These are phyloP conservation scores for Pecoramyces ruminantium DNA, from an alignment of 192 early-diverging fungal species.

Conservation along the genomic window DNA sequence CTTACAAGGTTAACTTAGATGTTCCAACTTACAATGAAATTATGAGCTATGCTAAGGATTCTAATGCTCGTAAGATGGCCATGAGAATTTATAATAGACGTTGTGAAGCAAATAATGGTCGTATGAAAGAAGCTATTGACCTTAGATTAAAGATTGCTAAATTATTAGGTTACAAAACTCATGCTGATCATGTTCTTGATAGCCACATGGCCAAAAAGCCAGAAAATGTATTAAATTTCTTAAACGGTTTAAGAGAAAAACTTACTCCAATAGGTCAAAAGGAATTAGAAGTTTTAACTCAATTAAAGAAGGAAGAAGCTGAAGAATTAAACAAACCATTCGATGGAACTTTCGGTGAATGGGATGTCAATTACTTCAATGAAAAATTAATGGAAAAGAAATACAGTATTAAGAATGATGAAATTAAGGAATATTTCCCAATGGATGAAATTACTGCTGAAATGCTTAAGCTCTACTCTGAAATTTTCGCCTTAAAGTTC, in stretches of 20 bases:
- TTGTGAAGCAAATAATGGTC: conserved; percentile 34
- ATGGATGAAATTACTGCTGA: conserved; percentile 40
- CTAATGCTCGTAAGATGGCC: conserved; percentile 18
- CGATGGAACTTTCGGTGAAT: conserved; percentile 42
- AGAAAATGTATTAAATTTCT: conserved; percentile 40
- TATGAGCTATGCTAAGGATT: conserved; percentile 1
- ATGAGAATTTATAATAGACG: conserved; percentile 26
- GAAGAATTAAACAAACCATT: conserved; percentile 22
- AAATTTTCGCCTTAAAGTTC: conserved; percentile 51
- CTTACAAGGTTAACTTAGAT: conserved; percentile 52
- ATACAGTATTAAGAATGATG: conserved; percentile 58
- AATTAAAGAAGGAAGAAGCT: conserved; percentile 39
- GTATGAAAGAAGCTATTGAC: conserved; percentile 32
- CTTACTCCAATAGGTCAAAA: conserved; percentile 33
- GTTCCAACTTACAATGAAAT: conserved; percentile 24
- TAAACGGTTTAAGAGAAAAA: conserved; percentile 34
- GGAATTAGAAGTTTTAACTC: conserved; percentile 41
- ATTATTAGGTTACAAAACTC: conserved; percentile 51
- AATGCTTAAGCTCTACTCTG: conserved; percentile 58
- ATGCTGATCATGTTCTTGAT: conserved; percentile 57
- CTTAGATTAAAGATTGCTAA: conserved; percentile 24
- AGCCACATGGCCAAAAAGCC: conserved; percentile 68
- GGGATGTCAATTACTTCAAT: conserved; percentile 59
- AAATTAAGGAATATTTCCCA: conserved; percentile 67
- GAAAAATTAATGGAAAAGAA: conserved; percentile 51